phyloP scores from a whole-genome alignment of 2,329 filamentous ascomycete genomes.

The Lasiodiplodia sp. region DNA sequence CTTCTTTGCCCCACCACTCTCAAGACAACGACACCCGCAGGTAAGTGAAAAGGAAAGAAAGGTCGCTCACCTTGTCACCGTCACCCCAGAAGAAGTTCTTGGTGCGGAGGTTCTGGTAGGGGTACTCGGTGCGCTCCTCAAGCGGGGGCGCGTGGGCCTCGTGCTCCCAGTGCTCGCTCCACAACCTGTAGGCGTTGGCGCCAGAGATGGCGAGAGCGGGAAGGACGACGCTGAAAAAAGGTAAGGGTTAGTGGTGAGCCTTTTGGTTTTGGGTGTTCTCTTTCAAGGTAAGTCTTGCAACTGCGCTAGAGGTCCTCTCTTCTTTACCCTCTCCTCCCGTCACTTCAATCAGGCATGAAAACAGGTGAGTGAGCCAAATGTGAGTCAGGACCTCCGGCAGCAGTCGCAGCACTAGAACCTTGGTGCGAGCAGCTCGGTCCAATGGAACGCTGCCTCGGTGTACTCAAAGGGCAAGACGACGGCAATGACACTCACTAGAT shows the following conservation, averaged over 20 bases:
- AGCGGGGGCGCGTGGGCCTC: slow-evolving; percentile 83
- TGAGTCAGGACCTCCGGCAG: not conserved
- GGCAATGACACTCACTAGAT: slow-evolving; percentile 76
- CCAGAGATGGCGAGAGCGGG: slow-evolving; percentile 75
- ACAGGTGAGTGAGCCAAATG: not conserved
- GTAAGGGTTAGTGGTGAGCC: slow-evolving; percentile 9
- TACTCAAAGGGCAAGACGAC: not conserved
- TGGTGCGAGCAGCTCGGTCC: no score
- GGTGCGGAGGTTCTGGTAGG: slow-evolving; percentile 96
- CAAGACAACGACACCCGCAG: not conserved
- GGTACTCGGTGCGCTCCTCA: slow-evolving; percentile 91
- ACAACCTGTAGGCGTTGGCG: slow-evolving; percentile 88
- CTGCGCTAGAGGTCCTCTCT: not conserved
- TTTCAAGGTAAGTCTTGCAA: not conserved
- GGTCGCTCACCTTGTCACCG: slow-evolving; percentile 83
- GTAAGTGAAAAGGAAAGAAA: not conserved
- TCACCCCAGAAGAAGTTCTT: slow-evolving; percentile 97
- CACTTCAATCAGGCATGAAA: not conserved
- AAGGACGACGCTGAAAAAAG: slow-evolving; percentile 69
- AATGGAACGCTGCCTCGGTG: not conserved
- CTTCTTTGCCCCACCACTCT: not conserved
- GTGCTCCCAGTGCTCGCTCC: slow-evolving; percentile 98
- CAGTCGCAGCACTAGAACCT: not conserved
- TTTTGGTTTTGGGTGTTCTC: not conserved
- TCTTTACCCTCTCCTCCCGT: not conserved